Percentiles rank a stretch among this genome's conserved stretches.
Conservation (phyloP, 2,329 filamentous ascomycete genomes). For the Calonectria pseudoturangicola region DNA sequence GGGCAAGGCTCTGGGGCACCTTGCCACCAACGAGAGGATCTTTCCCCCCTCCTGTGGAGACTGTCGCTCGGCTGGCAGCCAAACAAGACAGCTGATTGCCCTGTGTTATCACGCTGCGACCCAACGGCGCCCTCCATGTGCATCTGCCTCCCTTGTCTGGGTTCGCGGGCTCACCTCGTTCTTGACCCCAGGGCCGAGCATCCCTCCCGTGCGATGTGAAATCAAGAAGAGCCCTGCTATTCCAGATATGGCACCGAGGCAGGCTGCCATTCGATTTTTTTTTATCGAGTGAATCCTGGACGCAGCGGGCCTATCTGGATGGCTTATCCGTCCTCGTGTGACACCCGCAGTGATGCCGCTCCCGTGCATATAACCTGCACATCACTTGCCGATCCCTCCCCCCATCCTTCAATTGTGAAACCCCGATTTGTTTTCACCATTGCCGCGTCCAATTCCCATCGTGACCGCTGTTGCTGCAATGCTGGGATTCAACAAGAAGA, state of each 20-base stretch:
- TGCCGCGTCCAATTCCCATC: background rate
- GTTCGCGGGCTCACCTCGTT: constrained; percentile 7
- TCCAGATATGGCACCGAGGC: constrained; percentile 38
- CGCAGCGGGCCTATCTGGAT: constrained; percentile 27
- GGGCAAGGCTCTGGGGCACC: constrained; percentile 23
- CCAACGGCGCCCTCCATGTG: constrained; percentile 35
- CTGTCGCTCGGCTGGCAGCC: background rate
- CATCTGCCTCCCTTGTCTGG: constrained; percentile 21
- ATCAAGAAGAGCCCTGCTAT: constrained; percentile 17
- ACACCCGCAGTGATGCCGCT: constrained; percentile 7
- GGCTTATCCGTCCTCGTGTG: constrained; percentile 28
- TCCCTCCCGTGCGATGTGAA: background rate
- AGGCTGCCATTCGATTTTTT: background rate
- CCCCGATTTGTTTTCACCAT: constrained; percentile 10
- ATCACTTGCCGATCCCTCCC: constrained; percentile 31
- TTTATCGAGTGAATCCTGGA: background rate
- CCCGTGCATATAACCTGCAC: constrained; percentile 33
- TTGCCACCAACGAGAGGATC: constrained; percentile 8
- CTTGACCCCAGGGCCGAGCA: constrained; percentile 5
- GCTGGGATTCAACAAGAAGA: constrained; percentile 47
- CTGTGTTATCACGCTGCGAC: constrained; percentile 24
- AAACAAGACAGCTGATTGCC: constrained; percentile 16
- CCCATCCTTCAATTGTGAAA: constrained; percentile 6
- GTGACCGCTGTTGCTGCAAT: constrained; percentile 35
- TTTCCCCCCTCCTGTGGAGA: constrained; percentile 29